phyloP scores from a whole-genome alignment of 1,284 basidiomycete genomes.

The Ustilago loliicola region DNA sequence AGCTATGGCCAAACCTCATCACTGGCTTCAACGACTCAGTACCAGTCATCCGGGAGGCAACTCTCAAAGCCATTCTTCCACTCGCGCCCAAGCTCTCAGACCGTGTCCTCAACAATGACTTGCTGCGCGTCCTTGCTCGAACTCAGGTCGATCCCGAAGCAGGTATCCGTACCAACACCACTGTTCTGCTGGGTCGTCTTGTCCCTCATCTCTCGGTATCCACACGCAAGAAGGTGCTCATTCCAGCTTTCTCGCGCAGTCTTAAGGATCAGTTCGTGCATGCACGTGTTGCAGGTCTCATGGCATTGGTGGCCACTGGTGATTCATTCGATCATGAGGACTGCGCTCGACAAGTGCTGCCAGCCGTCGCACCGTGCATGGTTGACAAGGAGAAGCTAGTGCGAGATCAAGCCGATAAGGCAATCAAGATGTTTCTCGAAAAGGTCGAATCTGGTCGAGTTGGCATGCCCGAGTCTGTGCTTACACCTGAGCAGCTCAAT shows the following conservation, averaged over 20 bases:
- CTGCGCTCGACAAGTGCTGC: slow-evolving; percentile 58
- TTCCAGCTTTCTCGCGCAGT: slow-evolving; percentile 91
- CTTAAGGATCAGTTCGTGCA: slow-evolving; percentile 93
- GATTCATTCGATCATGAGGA: slow-evolving; percentile 80
- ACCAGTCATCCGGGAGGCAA: slow-evolving; percentile 91
- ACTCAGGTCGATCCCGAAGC: slow-evolving; percentile 92
- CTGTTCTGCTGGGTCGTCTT: slow-evolving; percentile 92
- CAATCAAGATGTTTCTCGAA: slow-evolving; percentile 60
- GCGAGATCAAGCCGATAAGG: slow-evolving; percentile 62
- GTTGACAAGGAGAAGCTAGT: slow-evolving; percentile 66
- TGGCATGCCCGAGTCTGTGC: slow-evolving; percentile 55
- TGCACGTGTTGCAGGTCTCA: slow-evolving; percentile 90
- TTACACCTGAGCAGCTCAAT: slow-evolving; percentile 47
- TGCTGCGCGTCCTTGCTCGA: slow-evolving; percentile 90
- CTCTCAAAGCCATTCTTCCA: slow-evolving; percentile 86
- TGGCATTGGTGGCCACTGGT: slow-evolving; percentile 94
- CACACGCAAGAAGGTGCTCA: slow-evolving; percentile 93
- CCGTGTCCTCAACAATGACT: slow-evolving; percentile 94
- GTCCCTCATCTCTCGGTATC: slow-evolving; percentile 86
- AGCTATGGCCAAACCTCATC: slow-evolving; percentile 94
- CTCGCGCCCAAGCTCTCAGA: slow-evolving; percentile 86
- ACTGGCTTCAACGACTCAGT: slow-evolving; percentile 96
- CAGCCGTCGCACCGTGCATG: slow-evolving; percentile 62
- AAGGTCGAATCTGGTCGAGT: slow-evolving; percentile 50
- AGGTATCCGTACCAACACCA: slow-evolving; percentile 96